phyloP scores from a whole-genome alignment of 208 protist species.

The Leishmania braziliensis region DNA sequence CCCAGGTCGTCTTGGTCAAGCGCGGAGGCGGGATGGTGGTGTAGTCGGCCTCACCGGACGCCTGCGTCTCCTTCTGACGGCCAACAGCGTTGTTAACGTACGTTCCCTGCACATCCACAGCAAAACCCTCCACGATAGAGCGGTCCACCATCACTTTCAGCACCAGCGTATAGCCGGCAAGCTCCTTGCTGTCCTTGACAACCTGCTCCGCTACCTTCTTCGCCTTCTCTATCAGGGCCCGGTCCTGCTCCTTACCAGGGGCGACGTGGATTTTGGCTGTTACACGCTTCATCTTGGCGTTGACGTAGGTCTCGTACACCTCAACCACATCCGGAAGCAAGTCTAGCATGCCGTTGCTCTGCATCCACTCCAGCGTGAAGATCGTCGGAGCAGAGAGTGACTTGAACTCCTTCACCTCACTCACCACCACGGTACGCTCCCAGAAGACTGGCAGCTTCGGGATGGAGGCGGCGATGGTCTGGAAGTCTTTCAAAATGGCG shows the following conservation, averaged over 20 bases:
- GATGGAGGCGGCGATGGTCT: conserved; percentile 63
- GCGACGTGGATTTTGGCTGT: conserved; percentile 87
- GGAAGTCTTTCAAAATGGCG: conserved; percentile 77
- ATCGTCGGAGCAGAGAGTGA: conserved; percentile 71
- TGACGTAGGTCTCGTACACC: conserved; percentile 89
- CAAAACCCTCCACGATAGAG: conserved; percentile 86
- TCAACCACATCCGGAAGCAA: conserved; percentile 78
- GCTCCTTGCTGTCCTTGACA: conserved; percentile 65
- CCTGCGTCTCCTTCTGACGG: conserved; percentile 37
- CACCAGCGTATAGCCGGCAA: conserved; percentile 62
- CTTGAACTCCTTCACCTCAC: conserved; percentile 82
- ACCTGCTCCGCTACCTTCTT: conserved; percentile 76
- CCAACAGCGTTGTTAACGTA: conserved; percentile 84
- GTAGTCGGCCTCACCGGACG: conserved; percentile 77
- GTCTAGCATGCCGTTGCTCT: conserved; percentile 90
- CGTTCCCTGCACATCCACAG: conserved; percentile 79
- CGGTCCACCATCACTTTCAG: conserved; percentile 86
- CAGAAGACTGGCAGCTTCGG: conserved; percentile 88
- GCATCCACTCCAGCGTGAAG: conserved; percentile 93
- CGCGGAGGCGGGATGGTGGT: conserved; percentile 72
- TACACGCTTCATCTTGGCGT: conserved; percentile 84
- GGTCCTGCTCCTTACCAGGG: conserved; percentile 59
- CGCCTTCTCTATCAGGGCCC: conserved; percentile 50
- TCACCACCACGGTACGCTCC: conserved; percentile 78
- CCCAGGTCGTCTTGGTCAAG: conserved; percentile 67